Percentiles rank a stretch among this genome's conserved stretches.
phyloP scores from a whole-genome alignment of 805 yeast species.

The Spathaspora gorwiae region DNA sequence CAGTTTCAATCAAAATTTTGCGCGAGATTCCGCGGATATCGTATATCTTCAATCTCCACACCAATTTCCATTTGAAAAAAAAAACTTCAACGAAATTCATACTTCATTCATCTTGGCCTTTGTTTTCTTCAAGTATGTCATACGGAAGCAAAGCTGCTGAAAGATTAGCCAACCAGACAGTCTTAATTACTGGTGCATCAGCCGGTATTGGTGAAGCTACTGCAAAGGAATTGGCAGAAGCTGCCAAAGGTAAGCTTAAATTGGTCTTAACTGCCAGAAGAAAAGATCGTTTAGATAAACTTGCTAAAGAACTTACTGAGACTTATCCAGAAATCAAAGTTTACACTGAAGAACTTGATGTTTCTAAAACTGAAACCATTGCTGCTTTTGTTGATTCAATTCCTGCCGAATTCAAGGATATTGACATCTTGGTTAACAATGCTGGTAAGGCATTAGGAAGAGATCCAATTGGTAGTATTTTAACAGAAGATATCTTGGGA shows the following conservation, averaged over 20 bases:
- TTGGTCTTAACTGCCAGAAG: conserved; percentile 79
- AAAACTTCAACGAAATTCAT: no score
- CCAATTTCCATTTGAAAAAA: no score
- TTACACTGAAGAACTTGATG: conserved; percentile 54
- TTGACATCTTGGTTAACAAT: conserved; percentile 66
- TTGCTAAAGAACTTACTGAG: conserved; percentile 43
- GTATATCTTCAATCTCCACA: no score
- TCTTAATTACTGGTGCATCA: conserved; percentile 93
- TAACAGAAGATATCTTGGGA: conserved; percentile 56
- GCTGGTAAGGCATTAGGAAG: conserved; percentile 81
- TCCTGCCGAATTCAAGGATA: conserved; percentile 57
- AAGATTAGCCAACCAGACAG: conserved; percentile 72
- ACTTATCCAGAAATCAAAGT: conserved; percentile 50
- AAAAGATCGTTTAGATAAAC: conserved; percentile 49
- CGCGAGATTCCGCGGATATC: no score
- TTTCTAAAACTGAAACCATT: conserved; percentile 36
- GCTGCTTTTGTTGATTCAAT: conserved; percentile 48
- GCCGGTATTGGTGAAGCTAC: conserved; percentile 94
- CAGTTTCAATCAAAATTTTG: no score
- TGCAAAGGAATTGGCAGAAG: conserved; percentile 78
- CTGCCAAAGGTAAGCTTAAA: conserved; percentile 65
- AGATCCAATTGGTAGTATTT: conserved; percentile 69
- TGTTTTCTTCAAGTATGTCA: conserved; percentile 46
- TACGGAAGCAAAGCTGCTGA: conserved; percentile 72
- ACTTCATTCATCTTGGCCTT: no score